Conservation (phyloP, 2,329 filamentous ascomycete species). For the Colletotrichum sidae region DNA sequence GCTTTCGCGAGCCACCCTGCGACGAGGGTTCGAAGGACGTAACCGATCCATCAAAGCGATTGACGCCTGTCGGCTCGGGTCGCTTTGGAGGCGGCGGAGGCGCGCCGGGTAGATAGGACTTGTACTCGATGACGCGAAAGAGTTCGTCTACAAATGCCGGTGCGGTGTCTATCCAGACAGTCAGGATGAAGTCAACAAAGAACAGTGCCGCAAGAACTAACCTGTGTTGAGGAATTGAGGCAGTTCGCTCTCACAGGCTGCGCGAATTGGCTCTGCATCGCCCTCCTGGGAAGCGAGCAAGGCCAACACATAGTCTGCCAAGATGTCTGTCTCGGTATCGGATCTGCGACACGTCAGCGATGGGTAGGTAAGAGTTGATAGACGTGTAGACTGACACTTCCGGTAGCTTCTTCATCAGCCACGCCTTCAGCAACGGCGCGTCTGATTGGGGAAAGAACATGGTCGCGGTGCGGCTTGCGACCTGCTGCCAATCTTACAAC, state of each 20-base stretch:
- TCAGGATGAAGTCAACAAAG: background rate
- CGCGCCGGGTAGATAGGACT: conserved; percentile 69
- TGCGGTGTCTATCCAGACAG: conserved; percentile 15
- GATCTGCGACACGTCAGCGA: conserved; percentile 61
- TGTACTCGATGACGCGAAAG: conserved; percentile 72
- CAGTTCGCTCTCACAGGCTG: conserved; percentile 77
- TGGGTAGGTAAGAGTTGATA: background rate
- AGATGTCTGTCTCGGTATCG: conserved; percentile 83
- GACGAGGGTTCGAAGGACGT: conserved; percentile 38
- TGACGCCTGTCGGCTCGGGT: conserved; percentile 33
- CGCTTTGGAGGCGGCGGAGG: conserved; percentile 51
- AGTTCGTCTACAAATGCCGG: conserved; percentile 69
- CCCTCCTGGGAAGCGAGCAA: conserved; percentile 76
- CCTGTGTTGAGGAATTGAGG: conserved; percentile 80
- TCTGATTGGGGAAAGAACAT: conserved; percentile 75
- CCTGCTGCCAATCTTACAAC: background rate
- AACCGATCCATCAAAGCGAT: conserved; percentile 22
- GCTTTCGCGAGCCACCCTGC: conserved; percentile 46
- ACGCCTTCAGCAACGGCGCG: conserved; percentile 74
- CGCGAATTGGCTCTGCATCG: conserved; percentile 70
- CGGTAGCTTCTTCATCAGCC: conserved; percentile 72
- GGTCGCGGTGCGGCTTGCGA: conserved; percentile 38
- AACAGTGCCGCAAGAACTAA: conserved; percentile 42
- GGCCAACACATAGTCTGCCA: conserved; percentile 87
- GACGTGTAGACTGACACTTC: conserved; percentile 34